phyloP scores from a whole-genome alignment of 257 asterid genomes.

The Salvia rosmarinus region DNA sequence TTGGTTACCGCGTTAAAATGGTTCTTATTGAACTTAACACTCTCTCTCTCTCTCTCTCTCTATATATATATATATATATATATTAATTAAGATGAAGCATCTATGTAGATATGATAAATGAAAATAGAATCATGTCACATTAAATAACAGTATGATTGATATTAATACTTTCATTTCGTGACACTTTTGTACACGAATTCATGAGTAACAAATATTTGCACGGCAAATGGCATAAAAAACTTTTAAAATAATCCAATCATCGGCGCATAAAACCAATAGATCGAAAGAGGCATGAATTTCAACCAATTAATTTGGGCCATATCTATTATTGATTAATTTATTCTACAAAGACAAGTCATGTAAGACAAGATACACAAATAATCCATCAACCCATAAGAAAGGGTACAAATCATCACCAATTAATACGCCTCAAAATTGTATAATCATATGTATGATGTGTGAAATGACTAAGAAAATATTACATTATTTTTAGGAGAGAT shows the following conservation, averaged over 20 bases:
- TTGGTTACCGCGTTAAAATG: no score
- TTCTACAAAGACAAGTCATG: conserved; percentile 1
- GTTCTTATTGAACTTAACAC: no score
- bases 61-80: no score
- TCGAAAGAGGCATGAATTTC: not conserved
- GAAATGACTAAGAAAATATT: conserved; percentile 8
- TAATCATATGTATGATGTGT: conserved; percentile 8
- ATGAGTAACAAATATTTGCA: not conserved
- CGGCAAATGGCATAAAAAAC: conserved; percentile 1
- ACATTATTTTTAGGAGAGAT: not conserved
- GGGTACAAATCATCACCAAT: conserved; percentile 33
- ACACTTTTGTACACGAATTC: not conserved
- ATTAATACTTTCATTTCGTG: not conserved
- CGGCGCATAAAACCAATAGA: conserved; percentile 4
- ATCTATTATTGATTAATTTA: not conserved
- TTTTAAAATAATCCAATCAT: not conserved
- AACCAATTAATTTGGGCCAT: conserved; percentile 31
- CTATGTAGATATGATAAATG: not conserved
- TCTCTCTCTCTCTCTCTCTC: no score
- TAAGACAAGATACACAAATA: conserved; percentile 16
- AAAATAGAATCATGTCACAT: not conserved
- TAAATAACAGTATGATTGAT: not conserved
- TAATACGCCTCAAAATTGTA: conserved; percentile 6
- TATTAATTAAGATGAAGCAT: not conserved
- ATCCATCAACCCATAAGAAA: conserved; percentile 14